Conservation (phyloP, 768 basidiomycete species). For the Phanerochaete sordida region DNA sequence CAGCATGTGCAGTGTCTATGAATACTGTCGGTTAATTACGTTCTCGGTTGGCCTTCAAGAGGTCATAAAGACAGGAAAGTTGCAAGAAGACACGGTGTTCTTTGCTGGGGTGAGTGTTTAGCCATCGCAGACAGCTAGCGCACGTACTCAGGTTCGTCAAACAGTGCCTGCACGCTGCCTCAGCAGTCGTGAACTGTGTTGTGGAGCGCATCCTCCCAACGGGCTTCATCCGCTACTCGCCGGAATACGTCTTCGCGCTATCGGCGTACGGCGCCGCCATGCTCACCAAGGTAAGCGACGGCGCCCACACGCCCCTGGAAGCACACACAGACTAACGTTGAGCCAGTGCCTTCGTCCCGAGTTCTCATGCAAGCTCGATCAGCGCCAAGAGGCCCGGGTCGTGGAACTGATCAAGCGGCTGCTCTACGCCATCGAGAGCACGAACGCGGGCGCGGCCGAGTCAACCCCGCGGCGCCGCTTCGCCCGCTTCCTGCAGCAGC, state of each 20-base stretch:
- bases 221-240: slow-evolving; percentile 51
- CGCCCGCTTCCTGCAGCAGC: slow-evolving; percentile 20
- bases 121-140: not conserved
- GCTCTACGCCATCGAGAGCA: slow-evolving; percentile 15
- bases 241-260: slow-evolving; percentile 36
- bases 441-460: slow-evolving; percentile 12
- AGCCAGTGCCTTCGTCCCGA: slow-evolving; percentile 40
- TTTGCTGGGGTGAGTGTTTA: slow-evolving; percentile 18
- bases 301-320: not conserved
- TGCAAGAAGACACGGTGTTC: slow-evolving; percentile 27
- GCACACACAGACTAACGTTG: not conserved
- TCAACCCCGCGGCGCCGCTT: slow-evolving; percentile 20
- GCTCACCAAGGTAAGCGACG: slow-evolving; percentile 48
- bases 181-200: slow-evolving; percentile 52
- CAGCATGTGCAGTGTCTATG: slow-evolving; percentile 5
- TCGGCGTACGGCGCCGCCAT: slow-evolving; percentile 59
- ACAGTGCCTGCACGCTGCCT: slow-evolving; percentile 54
- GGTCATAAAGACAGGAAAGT: slow-evolving; percentile 35
- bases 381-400: slow-evolving; percentile 21
- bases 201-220: slow-evolving; percentile 50
- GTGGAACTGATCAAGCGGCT: slow-evolving; percentile 19
- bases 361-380: slow-evolving; percentile 38
- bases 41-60: slow-evolving; percentile 54
- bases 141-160: slow-evolving; percentile 5
- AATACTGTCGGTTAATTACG: slow-evolving; percentile 44